Evolutionary conservation across 2,329 filamentous ascomycete genomes (phyloP), one percentile per base, ranked within the genome.

Genomic region (Fusarium heterosporum): DNA sequence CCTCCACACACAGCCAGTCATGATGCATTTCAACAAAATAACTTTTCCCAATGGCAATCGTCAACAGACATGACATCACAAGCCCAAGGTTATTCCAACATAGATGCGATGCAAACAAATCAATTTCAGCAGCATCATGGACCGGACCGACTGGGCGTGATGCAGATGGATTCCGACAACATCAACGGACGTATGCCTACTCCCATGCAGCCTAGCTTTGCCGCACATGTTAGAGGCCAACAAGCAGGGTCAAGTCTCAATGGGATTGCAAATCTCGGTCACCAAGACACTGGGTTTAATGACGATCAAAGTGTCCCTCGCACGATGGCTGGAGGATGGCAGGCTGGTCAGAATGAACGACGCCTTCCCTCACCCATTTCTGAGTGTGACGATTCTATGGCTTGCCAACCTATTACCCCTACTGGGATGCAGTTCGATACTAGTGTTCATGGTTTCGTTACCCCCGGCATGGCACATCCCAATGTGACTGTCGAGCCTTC

Each of bases 291-390:
- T 6, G 76, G 75, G 26, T 78, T 82, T 64, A 71, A 74, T 4
- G 76, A 79, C 16, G 79, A 83, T 55, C 77, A 80, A 16, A 80
- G 78, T 22, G 76, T 85, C 6, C 84, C 84, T n/a, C 81, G 83
- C 26, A 84, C 80, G 2, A 78, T 86, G 64, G 79, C 79, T 26
- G 77, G 76, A 54, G 82, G 85, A 55, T 88, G 85, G 85, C 81
- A 81, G 43, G 77, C 82, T 61, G 77, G 83, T 14, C 83, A 87
- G 63, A 85, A 83, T 62, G 84, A 84, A 62, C 80, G 85, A 26
- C 82, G 84, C 16, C 77, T 87, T 2, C 86, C 86, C 3, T 88
- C 86, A 6, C 86, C 86, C n/a, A 88, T 88, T 50, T 87, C 84
- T 52, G 86, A 88, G 66, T 79, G 78, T 17, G 84, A 87, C 57